Conservation (phyloP, 352 stramenopile genomes). For the Peronospora belbahrii region DNA sequence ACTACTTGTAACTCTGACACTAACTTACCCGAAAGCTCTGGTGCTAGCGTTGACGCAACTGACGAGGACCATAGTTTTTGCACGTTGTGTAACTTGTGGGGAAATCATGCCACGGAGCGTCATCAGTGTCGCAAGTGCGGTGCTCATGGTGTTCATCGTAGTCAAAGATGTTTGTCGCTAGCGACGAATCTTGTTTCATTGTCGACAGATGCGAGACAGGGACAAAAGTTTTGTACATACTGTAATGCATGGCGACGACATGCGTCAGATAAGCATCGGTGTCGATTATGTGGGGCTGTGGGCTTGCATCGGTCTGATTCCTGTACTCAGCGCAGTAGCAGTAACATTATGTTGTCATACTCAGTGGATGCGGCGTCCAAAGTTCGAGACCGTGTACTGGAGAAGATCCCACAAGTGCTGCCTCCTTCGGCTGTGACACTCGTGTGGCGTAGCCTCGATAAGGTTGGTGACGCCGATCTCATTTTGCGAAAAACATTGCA, state of each 20-base stretch:
- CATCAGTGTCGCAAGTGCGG: constrained; percentile 56
- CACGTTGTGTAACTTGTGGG: constrained; percentile 47
- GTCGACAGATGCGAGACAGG: constrained; percentile 27
- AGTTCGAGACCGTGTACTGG: constrained; percentile 44
- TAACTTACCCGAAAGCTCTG: not conserved
- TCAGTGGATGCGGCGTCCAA: constrained; percentile 63
- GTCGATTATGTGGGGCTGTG: constrained; percentile 50
- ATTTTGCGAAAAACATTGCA: constrained; percentile 64
- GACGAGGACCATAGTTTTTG: constrained; percentile 40
- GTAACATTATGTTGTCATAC: constrained; percentile 48
- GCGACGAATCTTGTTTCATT: constrained; percentile 34
- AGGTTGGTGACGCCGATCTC: constrained; percentile 63
- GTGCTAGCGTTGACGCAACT: constrained; percentile 2
- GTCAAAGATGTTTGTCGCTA: constrained; percentile 28
- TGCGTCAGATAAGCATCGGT: constrained; percentile 53
- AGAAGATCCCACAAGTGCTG: constrained; percentile 50
- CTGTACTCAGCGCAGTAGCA: constrained; percentile 33
- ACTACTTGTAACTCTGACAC: not conserved
- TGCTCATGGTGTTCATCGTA: constrained; percentile 47
- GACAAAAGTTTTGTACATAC: constrained; percentile 51
- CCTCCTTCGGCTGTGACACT: constrained; percentile 39
- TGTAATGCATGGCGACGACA: constrained; percentile 46
- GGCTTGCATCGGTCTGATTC: constrained; percentile 52
- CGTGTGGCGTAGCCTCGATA: constrained; percentile 59
- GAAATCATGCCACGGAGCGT: constrained; percentile 46